Percentiles rank a stretch among this genome's conserved stretches.
Evolutionary conservation across 495 filamentous ascomycete species (phyloP).

Genomic region (Immersiella caudata): DNA sequence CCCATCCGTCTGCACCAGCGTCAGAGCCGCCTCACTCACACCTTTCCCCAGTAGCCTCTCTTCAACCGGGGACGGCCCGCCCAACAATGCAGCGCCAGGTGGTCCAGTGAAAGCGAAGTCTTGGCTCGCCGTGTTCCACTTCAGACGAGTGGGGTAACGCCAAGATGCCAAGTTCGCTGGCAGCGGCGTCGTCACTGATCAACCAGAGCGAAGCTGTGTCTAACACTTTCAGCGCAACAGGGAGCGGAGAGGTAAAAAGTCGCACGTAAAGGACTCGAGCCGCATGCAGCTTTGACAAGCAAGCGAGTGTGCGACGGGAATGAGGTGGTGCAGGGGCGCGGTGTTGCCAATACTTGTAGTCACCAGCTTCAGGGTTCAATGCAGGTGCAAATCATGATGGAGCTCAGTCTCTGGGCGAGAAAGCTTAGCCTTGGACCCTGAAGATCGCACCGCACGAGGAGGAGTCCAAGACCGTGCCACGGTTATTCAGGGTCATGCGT

Average conservation of each 20-base stretch:
- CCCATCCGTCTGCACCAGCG: neutral
- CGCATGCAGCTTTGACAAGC: neutral
- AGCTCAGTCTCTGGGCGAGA: neutral
- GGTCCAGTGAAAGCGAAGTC: neutral
- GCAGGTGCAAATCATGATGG: neutral
- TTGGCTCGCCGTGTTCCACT: conserved; percentile 9
- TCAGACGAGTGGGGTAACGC: neutral
- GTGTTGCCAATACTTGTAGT: too few species aligned
- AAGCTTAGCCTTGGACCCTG: conserved; percentile 7
- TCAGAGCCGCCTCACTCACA: neutral
- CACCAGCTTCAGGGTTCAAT: neutral
- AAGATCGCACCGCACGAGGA: neutral
- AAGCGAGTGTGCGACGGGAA: neutral
- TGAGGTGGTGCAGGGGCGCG: too few species aligned
- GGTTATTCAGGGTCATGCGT: neutral
- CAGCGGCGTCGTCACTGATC: neutral
- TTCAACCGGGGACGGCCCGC: neutral
- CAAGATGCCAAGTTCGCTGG: conserved; percentile 4
- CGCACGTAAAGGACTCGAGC: neutral
- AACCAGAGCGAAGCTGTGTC: neutral
- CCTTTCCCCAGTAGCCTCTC: neutral
- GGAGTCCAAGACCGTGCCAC: neutral
- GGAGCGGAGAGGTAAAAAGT: neutral
- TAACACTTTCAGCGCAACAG: neutral
- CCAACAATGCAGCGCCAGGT: conserved; percentile 13